Conservation (phyloP, 768 basidiomycete genomes). For the Mycena albidolilacea region DNA sequence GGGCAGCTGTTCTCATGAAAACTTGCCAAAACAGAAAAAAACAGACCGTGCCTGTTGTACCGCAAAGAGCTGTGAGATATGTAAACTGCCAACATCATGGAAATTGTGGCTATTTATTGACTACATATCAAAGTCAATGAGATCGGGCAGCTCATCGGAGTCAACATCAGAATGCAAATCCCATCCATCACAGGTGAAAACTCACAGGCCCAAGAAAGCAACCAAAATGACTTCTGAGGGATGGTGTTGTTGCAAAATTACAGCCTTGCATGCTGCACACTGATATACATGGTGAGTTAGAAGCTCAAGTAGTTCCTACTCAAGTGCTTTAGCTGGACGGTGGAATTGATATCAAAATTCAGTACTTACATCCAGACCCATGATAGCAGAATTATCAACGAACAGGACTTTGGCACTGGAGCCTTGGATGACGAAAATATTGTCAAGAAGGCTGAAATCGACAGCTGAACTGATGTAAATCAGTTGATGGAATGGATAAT, state of each 20-base stretch:
- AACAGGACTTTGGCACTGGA: background rate
- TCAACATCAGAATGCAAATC: background rate
- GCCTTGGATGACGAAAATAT: constrained; percentile 4
- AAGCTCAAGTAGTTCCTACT: constrained; percentile 6
- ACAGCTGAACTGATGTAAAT: background rate
- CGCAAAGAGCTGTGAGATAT: too few relatives aligned
- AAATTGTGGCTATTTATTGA: background rate
- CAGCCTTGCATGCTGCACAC: constrained; percentile 1
- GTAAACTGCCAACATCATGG: constrained; percentile 4
- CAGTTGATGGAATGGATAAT: background rate
- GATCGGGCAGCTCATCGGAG: too few relatives aligned
- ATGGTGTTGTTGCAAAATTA: constrained; percentile 3
- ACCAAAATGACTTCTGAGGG: background rate
- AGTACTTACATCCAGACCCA: background rate
- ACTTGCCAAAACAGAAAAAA: too few relatives aligned
- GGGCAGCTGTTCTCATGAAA: too few relatives aligned
- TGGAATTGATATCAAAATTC: background rate
- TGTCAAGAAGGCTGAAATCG: background rate
- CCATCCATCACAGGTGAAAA: constrained; percentile 12
- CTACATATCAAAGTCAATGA: too few relatives aligned
- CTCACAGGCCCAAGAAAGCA: constrained; percentile 12
- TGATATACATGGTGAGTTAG: background rate
- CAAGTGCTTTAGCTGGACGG: background rate
- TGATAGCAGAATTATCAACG: background rate
- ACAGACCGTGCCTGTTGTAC: too few relatives aligned